A percentile compares a stretch with the other conserved stretches of the same genome.
These are phyloP conservation scores for Cutaneotrichosporon sp. DNA, from an alignment of 1,284 basidiomycete genomes.

Conservation along the genomic window DNA sequence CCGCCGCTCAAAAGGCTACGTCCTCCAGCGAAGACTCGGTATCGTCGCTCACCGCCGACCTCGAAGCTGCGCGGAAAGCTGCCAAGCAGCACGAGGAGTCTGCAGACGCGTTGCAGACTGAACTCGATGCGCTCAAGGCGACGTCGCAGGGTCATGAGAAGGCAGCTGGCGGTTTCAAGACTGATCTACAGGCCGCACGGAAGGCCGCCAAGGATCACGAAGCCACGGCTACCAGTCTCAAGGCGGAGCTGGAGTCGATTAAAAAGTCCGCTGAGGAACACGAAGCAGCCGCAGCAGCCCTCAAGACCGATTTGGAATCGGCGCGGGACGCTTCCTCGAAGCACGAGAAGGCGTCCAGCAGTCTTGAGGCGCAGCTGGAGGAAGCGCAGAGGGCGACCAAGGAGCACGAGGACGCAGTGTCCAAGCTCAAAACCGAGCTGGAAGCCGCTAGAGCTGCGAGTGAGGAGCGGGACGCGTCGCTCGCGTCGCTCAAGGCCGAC, in stretches of 20 bases:
- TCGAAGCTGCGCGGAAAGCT: conserved; percentile 1
- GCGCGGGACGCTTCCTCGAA: not conserved
- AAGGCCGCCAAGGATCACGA: conserved; percentile 3
- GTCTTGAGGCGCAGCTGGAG: not conserved
- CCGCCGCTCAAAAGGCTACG: conserved; percentile 3
- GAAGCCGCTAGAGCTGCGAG: conserved; percentile 1
- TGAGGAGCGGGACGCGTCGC: not conserved
- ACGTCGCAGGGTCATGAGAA: conserved; percentile 4
- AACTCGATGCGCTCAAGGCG: not conserved
- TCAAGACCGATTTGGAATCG: conserved; percentile 9
- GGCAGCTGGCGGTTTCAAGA: not conserved
- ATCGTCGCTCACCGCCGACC: conserved; percentile 2
- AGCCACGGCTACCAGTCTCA: not conserved
- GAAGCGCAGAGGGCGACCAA: not conserved
- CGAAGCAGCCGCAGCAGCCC: not conserved
- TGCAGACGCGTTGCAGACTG: not conserved
- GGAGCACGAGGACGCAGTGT: not conserved
- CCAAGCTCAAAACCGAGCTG: not conserved
- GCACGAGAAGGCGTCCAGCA: not conserved
- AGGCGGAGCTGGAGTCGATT: conserved; percentile 6
- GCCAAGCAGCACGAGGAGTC: conserved; percentile 2
- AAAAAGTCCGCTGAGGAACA: conserved; percentile 1
- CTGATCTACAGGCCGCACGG: not conserved
- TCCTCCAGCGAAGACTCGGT: conserved; percentile 3
- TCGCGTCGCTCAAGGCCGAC: not conserved